Evolutionary conservation across 2,329 filamentous ascomycete species (phyloP).

Genomic region (Cercospora nicotianae): DNA sequence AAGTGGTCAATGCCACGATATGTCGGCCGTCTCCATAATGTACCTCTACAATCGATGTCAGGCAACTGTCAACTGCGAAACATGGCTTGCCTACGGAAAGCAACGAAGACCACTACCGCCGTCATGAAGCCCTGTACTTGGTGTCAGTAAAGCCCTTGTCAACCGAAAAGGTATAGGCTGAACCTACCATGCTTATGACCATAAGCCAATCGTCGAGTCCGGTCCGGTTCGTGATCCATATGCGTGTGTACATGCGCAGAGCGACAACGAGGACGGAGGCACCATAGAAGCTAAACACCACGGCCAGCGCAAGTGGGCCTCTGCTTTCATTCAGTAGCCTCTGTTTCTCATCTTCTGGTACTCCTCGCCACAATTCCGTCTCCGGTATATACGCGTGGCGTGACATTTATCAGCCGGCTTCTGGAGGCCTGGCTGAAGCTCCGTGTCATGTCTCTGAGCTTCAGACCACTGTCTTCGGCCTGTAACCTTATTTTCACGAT

Average conservation of each 20-base stretch:
- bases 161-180: not conserved
- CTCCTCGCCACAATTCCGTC: not conserved
- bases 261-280: not conserved
- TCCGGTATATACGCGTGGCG: not conserved
- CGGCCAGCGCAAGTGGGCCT: not conserved
- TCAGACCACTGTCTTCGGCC: not conserved
- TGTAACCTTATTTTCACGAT: not conserved
- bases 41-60: not conserved
- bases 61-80: not conserved
- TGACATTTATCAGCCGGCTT: not conserved
- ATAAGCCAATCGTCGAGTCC: not conserved
- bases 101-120: not conserved
- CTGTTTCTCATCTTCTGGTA: not conserved
- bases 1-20: not conserved
- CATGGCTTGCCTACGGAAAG: not conserved
- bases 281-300: not conserved
- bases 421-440: not conserved
- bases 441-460: not conserved
- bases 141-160: not conserved
- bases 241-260: not conserved
- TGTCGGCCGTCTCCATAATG: not conserved
- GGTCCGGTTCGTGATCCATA: not conserved
- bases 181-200: not conserved
- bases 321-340: not conserved
- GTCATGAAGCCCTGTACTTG: not conserved